Conservation (phyloP, 1,284 basidiomycete species). For the Irpex sp. region DNA sequence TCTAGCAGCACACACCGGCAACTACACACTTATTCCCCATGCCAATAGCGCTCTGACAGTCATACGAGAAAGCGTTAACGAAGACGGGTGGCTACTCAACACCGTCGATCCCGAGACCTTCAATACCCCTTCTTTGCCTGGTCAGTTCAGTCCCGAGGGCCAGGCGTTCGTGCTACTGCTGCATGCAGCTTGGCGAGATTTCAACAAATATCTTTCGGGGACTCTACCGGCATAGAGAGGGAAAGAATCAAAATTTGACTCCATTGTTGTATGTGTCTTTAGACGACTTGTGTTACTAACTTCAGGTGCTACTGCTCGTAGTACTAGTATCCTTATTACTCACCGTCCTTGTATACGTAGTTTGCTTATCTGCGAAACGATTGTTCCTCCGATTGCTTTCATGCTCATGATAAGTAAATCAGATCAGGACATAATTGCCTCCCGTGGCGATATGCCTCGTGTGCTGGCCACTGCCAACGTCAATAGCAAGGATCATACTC, state of each 20-base stretch:
- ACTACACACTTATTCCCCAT: slow-evolving; percentile 28
- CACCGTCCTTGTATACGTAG: not conserved
- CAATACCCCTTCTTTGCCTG: slow-evolving; percentile 32
- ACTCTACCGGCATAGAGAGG: not conserved
- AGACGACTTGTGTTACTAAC: not conserved
- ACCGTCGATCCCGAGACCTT: slow-evolving; percentile 64
- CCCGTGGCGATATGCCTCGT: no score
- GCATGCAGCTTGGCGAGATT: slow-evolving; percentile 56
- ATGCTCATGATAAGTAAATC: no score
- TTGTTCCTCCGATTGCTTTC: no score
- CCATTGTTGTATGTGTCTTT: not conserved
- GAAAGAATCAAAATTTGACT: not conserved
- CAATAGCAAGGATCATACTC: no score
- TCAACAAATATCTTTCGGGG: slow-evolving; percentile 5
- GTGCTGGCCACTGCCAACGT: no score
- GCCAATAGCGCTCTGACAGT: slow-evolving; percentile 38
- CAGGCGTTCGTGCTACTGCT: slow-evolving; percentile 67
- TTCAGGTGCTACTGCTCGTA: not conserved
- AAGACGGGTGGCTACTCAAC: slow-evolving; percentile 48
- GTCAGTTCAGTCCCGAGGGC: slow-evolving; percentile 45
- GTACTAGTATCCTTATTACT: not conserved
- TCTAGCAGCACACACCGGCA: slow-evolving; percentile 27
- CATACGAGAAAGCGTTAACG: slow-evolving; percentile 33
- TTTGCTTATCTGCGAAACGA: not conserved
- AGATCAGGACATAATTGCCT: no score